Conservation (phyloP, 2,329 filamentous ascomycete genomes). For the Beauveria rudraprayagi region DNA sequence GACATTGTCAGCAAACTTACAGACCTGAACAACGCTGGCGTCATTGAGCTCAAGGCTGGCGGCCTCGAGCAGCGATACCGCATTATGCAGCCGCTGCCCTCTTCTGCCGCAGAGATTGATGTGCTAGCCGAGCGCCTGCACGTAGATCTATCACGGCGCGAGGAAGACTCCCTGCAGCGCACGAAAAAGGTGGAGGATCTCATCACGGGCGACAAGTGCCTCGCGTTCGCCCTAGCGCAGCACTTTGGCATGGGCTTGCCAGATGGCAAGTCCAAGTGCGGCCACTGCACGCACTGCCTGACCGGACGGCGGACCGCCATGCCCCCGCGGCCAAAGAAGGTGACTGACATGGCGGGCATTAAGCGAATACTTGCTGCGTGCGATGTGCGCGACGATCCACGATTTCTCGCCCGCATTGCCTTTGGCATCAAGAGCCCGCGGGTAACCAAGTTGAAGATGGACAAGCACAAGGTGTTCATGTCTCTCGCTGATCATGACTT, state of each 20-base stretch:
- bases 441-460: slow-evolving; percentile 39
- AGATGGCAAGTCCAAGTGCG: slow-evolving; percentile 36
- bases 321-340: slow-evolving; percentile 28
- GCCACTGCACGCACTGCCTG: slow-evolving; percentile 41
- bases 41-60: slow-evolving; percentile 42
- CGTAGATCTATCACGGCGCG: slow-evolving; percentile 37
- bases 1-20: slow-evolving; percentile 49
- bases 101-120: slow-evolving; percentile 31
- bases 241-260: slow-evolving; percentile 51
- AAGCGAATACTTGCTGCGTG: slow-evolving; percentile 34
- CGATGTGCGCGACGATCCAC: slow-evolving; percentile 45
- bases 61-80: slow-evolving; percentile 48
- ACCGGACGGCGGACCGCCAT: slow-evolving; percentile 28
- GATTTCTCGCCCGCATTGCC: slow-evolving; percentile 50
- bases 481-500: slow-evolving; percentile 47
- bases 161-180: slow-evolving; percentile 45
- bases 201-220: slow-evolving; percentile 43
- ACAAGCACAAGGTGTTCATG: slow-evolving; percentile 37
- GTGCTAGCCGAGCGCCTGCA: slow-evolving; percentile 40
- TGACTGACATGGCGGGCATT: slow-evolving; percentile 33
- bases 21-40: slow-evolving; percentile 39
- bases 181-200: slow-evolving; percentile 43
- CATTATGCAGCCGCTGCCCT: slow-evolving; percentile 39
- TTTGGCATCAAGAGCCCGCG: slow-evolving; percentile 56
- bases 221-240: slow-evolving; percentile 41